Base-by-base conservation (phyloP, 116 monocot genomes). In the Iris pallida region DNA sequence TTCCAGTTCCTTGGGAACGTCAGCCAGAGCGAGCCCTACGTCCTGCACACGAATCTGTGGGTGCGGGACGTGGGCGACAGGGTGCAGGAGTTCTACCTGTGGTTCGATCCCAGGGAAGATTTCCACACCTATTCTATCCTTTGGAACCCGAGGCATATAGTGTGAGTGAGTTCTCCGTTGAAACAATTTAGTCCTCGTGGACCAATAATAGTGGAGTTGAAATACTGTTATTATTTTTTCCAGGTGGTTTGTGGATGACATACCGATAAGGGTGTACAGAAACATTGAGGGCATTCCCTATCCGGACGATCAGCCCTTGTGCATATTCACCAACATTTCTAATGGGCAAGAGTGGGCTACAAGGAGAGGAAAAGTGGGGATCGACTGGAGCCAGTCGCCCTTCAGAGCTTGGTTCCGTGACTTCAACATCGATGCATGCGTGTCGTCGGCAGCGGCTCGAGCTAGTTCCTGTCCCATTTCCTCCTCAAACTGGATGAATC, bases 311-410 rank as follows among this genome's bases (percentile, higher is more conserved):
- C 85, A 79, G 45, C 59, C 78, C 3, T 77, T 87, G 80, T 78
- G 55, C 16, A 64, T 65, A 9, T 83, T 76, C 20, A 72, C 77
- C 1, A 88, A 85, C 68, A 59, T 88, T 4, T 88, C 85, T 80
- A 65, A 87, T 10, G 91, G 80, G 0, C 87, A 87, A 13, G 75
- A 80, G 64, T 87, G 87, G 85, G 85, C 91, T 8, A 82, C 85
- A 0, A 75, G 80, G 57, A 77, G 82, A 11, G 88, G 88, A 11
- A 60, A 42, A 12, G 80, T 64, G 15, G 78, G 82, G 82, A 91
- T 82, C 16, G 82, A 91, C 53, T 91, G 85, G 82, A 78, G 42
- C 41, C 30, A 70, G 10, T 69, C 78, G 3, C 88, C 88, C 0
- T 91, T 83, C 53, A 61, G 82, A 2, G 82, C 91, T 5, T 66